Percentiles rank a stretch among this genome's conserved stretches.
phyloP scores from a whole-genome alignment of 495 filamentous ascomycete genomes.

The Talaromyces proteolyticus region DNA sequence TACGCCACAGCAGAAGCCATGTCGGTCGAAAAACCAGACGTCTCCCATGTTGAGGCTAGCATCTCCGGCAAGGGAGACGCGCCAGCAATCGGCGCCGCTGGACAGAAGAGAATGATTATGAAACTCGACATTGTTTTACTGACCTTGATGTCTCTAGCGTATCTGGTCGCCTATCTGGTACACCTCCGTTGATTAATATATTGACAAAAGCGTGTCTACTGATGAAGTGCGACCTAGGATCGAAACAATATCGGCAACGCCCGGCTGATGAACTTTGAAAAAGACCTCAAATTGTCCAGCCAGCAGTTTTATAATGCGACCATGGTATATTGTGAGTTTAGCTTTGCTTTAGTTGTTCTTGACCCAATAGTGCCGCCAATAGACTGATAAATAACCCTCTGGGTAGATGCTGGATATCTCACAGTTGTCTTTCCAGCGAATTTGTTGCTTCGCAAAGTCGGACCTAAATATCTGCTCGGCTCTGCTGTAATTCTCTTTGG shows the following conservation, averaged over 20 bases:
- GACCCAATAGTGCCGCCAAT: background rate
- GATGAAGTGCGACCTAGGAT: background rate
- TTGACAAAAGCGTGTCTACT: background rate
- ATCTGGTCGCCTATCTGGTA: background rate
- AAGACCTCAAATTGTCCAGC: slow-evolving; percentile 8
- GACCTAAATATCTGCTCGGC: slow-evolving; percentile 8
- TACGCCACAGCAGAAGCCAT: too few relatives aligned
- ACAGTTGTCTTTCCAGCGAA: slow-evolving; percentile 10
- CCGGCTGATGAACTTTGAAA: slow-evolving; percentile 8
- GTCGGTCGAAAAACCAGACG: too few relatives aligned
- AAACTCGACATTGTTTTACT: background rate
- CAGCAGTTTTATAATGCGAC: slow-evolving; percentile 7
- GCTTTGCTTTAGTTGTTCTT: too few relatives aligned
- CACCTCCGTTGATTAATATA: too few relatives aligned
- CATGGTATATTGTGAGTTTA: slow-evolving; percentile 4
- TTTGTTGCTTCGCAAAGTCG: slow-evolving; percentile 7
- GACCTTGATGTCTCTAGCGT: background rate
- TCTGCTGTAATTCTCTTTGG: slow-evolving; percentile 8
- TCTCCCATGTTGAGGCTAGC: too few relatives aligned
- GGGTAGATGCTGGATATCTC: slow-evolving; percentile 9
- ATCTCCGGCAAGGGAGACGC: too few relatives aligned
- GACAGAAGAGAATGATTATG: background rate
- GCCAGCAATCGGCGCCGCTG: too few relatives aligned
- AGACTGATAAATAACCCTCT: background rate
- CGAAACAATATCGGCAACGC: slow-evolving; percentile 13